Conservation (phyloP, 352 stramenopile species). For the Phytopythium vexans region DNA sequence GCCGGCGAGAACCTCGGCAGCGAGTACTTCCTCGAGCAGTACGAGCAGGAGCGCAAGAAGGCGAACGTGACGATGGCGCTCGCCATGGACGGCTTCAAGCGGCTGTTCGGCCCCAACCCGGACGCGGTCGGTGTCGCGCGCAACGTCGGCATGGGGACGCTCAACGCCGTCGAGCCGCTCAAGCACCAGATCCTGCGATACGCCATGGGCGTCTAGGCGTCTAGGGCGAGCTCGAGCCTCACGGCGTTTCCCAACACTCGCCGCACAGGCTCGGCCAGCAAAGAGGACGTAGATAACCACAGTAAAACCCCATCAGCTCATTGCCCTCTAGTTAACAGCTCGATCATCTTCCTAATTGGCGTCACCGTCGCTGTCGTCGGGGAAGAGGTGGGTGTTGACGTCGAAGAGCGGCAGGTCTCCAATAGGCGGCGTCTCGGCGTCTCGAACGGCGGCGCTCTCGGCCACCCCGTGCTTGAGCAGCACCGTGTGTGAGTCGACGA, state of each 20-base stretch:
- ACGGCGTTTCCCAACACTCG: background rate
- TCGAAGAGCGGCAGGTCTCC: slow-evolving; percentile 75
- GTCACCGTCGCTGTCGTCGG: background rate
- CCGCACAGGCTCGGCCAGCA: too few relatives aligned
- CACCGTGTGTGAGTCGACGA: slow-evolving; percentile 70
- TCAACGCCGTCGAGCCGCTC: slow-evolving; percentile 84
- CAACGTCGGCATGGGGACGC: slow-evolving; percentile 83
- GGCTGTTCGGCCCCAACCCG: slow-evolving; percentile 73
- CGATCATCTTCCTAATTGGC: slow-evolving; percentile 3
- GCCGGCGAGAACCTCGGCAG: slow-evolving; percentile 76
- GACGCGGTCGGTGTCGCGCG: slow-evolving; percentile 70
- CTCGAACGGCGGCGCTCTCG: slow-evolving; percentile 38
- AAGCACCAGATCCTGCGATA: slow-evolving; percentile 91
- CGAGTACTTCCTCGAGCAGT: slow-evolving; percentile 76
- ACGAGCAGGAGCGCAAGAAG: slow-evolving; percentile 86
- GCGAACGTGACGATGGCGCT: slow-evolving; percentile 81
- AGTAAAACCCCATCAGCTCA: slow-evolving; percentile 14
- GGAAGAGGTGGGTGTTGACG: slow-evolving; percentile 64
- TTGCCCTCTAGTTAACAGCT: background rate
- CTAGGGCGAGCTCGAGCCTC: background rate
- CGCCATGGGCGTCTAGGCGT: slow-evolving; percentile 76
- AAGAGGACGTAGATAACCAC: slow-evolving; percentile 1
- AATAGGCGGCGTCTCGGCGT: slow-evolving; percentile 67
- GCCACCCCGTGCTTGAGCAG: slow-evolving; percentile 34
- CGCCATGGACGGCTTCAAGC: slow-evolving; percentile 89